Percentiles rank a stretch among this genome's conserved stretches.
Conservation (phyloP, 2,329 filamentous ascomycete genomes). For the Lasiodiplodia theobromae region DNA sequence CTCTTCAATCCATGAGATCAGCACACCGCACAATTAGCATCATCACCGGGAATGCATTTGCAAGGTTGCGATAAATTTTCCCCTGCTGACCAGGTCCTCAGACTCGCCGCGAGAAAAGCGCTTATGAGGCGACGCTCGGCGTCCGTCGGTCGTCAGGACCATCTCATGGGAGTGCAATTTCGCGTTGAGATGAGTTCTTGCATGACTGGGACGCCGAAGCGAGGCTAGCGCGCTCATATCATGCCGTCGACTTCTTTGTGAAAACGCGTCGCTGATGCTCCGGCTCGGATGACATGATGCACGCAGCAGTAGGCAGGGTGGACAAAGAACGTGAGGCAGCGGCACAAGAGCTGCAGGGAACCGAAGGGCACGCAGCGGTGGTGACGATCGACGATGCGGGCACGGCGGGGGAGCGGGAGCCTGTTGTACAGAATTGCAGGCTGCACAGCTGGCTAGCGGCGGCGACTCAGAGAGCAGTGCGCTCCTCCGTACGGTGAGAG, state of each 20-base stretch:
- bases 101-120: background rate
- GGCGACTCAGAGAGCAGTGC: constrained; percentile 14
- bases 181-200: constrained; percentile 1
- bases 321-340: constrained; percentile 1
- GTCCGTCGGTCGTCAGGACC: background rate
- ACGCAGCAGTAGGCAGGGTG: background rate
- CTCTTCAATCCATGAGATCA: background rate
- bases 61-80: background rate
- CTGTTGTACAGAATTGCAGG: constrained; percentile 9
- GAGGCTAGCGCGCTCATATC: constrained; percentile 3
- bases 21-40: background rate
- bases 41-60: background rate
- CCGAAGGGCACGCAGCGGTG: background rate
- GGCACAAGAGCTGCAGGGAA: background rate
- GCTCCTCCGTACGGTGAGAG: constrained; percentile 15
- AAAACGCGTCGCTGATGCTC: background rate
- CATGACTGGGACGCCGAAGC: background rate
- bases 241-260: background rate
- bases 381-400: constrained; percentile 18
- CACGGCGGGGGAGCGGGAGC: constrained; percentile 3
- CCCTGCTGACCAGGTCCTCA: background rate
- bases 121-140: background rate
- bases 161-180: background rate
- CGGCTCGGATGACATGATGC: background rate
- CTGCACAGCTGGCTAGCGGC: constrained; percentile 1